phyloP scores from a whole-genome alignment of 352 stramenopile genomes.

The Salisapilia sapeloensis region DNA sequence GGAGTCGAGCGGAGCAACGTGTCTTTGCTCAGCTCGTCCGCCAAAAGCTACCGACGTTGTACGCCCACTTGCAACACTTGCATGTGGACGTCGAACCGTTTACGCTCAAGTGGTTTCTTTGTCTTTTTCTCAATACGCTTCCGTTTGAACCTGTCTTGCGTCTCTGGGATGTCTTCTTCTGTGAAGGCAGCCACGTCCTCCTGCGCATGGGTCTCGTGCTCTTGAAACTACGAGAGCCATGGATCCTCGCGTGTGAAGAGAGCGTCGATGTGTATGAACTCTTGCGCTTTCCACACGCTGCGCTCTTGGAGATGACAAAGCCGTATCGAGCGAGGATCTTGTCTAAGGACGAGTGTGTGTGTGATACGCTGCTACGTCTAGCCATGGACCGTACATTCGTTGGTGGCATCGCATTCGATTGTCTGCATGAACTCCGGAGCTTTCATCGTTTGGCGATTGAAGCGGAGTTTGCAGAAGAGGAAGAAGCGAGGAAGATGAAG shows the following conservation, averaged over 20 bases:
- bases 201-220: slow-evolving; percentile 70
- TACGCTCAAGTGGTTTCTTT: slow-evolving; percentile 88
- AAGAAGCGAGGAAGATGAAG: slow-evolving; percentile 12
- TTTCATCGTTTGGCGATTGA: slow-evolving; percentile 47
- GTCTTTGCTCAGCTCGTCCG: slow-evolving; percentile 78
- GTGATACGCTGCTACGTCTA: slow-evolving; percentile 60
- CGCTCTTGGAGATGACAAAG: slow-evolving; percentile 29
- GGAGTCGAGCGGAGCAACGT: slow-evolving; percentile 77
- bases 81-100: slow-evolving; percentile 78
- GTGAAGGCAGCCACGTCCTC: slow-evolving; percentile 79
- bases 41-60: slow-evolving; percentile 66
- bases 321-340: slow-evolving; percentile 35
- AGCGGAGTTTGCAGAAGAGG: slow-evolving; percentile 19
- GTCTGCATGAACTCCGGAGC: slow-evolving; percentile 48
- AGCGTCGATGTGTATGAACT: slow-evolving; percentile 70
- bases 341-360: slow-evolving; percentile 69
- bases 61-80: slow-evolving; percentile 44
- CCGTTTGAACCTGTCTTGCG: slow-evolving; percentile 78
- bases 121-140: slow-evolving; percentile 85
- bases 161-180: slow-evolving; percentile 85
- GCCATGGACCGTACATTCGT: slow-evolving; percentile 74
- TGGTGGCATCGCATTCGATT: slow-evolving; percentile 52
- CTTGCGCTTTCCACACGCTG: slow-evolving; percentile 59
- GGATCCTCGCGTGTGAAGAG: slow-evolving; percentile 57
- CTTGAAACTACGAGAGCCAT: slow-evolving; percentile 60